Evolutionary conservation across 2,329 filamentous ascomycete species (phyloP), one percentile per base, ranked within the genome.

Genomic region (Talaromyces atroroseus): DNA sequence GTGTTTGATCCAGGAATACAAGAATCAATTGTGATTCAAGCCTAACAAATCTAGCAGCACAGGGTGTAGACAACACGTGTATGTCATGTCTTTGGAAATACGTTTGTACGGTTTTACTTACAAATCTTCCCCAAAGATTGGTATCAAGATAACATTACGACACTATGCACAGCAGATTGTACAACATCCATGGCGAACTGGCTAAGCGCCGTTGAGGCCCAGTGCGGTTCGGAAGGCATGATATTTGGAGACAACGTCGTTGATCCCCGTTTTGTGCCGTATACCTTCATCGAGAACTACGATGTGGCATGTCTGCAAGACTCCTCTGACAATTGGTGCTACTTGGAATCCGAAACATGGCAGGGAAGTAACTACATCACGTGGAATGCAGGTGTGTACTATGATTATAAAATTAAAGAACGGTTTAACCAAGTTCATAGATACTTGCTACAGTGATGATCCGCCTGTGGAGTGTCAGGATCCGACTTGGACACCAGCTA

Each of bases 251-350:
- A 20, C 38, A 20, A 3, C 18, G 18, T 42, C 14, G 38, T 42
- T 16, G 38, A 42, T 16, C 16, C 38, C 38, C 4, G 18, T 5
- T 16, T 20, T 20, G 14, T 42, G 38, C 18, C 38, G 38, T 20
- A n/a, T 20, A n/a, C 38, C 5, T 45, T 52, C 12, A 45, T 29
- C 2, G 20, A 52, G 8, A 45, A 45, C 18, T 18, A 18, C 34
- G 38, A 45, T 3, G 29, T 52, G 20, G 50, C 50, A 21, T 52
- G 50, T 26, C 32, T 52, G 12, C 50, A 52, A 23, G 50, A 42
- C n/a, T 23, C 20, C 5, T 52, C 34, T 14, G 20, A 48, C 16
- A 45, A 52, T 18, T 52, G 50, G 50, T 52, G 50, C 12, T 42
- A 36, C 12, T 40, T 7, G 20, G 50, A 52, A 16, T 52, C 50